Percentiles rank a stretch among this genome's conserved stretches.
Conservation (phyloP, 139 green algal species). For the Haematococcus lacustris region DNA sequence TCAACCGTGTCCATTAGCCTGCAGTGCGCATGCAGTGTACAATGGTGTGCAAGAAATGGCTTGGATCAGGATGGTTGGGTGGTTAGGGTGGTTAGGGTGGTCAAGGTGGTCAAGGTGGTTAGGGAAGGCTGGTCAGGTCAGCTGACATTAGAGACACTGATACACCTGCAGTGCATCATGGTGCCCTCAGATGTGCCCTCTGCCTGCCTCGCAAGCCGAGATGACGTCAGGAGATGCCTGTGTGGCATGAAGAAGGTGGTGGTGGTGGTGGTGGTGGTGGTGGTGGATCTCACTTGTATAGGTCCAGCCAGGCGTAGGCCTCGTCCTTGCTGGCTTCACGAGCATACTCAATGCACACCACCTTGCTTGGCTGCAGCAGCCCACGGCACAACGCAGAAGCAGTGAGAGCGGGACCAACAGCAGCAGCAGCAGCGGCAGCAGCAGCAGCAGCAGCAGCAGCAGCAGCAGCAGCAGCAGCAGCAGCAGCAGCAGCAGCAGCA, state of each 20-base stretch:
- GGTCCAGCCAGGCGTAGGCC: slow-evolving; percentile 31
- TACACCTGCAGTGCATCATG: background rate
- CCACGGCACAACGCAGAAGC: too few relatives aligned
- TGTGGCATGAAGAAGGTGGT: too few relatives aligned
- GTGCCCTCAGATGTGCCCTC: background rate
- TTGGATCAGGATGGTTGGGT: background rate
- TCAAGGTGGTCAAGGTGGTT: background rate
- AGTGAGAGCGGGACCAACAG: too few relatives aligned
- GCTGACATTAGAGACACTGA: background rate
- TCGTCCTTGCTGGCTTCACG: slow-evolving; percentile 27
- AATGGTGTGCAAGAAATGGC: background rate
- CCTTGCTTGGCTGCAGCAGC: slow-evolving; percentile 18
- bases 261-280: too few relatives aligned
- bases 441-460: too few relatives aligned
- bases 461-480: too few relatives aligned
- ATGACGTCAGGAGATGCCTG: too few relatives aligned
- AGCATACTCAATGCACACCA: slow-evolving; percentile 45
- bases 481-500: background rate
- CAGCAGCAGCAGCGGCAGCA: too few relatives aligned
- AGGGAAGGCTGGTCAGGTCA: background rate
- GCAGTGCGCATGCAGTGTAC: background rate
- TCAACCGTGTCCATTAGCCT: too few relatives aligned
- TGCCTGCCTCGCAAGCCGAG: too few relatives aligned
- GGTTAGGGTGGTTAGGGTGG: background rate
- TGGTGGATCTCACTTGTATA: slow-evolving; percentile 23